Conservation (phyloP, 1,139 yeast species). For the Candida tropicalis region DNA sequence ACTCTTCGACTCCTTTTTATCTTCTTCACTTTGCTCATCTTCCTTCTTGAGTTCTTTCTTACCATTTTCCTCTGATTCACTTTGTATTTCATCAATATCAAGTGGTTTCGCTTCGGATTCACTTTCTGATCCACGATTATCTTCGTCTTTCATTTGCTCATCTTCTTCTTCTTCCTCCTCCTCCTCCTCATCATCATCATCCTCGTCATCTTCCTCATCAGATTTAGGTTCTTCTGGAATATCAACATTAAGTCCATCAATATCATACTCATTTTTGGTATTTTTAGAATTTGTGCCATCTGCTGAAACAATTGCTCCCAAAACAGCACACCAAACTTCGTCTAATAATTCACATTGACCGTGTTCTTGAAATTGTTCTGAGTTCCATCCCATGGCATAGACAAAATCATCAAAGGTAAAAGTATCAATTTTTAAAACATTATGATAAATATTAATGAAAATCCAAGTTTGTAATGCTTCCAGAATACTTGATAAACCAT, state of each 20-base stretch:
- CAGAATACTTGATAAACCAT: conserved; percentile 23
- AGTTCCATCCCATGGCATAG: conserved; percentile 61
- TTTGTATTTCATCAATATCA: conserved; percentile 31
- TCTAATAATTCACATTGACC: conserved; percentile 61
- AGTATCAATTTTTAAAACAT: conserved; percentile 64
- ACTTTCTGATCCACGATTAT: conserved; percentile 29
- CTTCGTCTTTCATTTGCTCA: conserved; percentile 18
- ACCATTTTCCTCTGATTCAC: conserved; percentile 20
- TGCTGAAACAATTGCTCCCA: conserved; percentile 48
- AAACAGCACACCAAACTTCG: conserved; percentile 71
- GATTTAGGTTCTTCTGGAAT: conserved; percentile 37
- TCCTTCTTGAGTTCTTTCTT: conserved; percentile 19
- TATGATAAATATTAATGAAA: conserved; percentile 71
- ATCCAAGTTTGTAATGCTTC: conserved; percentile 73
- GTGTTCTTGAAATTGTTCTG: conserved; percentile 41
- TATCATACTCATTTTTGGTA: conserved; percentile 24
- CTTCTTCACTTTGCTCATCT: conserved; percentile 23
- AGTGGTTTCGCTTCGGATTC: conserved; percentile 23
- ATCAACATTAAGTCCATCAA: conserved; percentile 40
- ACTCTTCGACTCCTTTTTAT: too few relatives aligned
- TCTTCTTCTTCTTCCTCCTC: conserved; percentile 19
- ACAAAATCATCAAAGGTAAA: conserved; percentile 81
- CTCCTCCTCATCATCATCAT: conserved; percentile 17
- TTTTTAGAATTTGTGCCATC: conserved; percentile 31
- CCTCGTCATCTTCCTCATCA: conserved; percentile 19